Conservation (phyloP, 257 asterid species). For the Osmanthus fragrans region DNA sequence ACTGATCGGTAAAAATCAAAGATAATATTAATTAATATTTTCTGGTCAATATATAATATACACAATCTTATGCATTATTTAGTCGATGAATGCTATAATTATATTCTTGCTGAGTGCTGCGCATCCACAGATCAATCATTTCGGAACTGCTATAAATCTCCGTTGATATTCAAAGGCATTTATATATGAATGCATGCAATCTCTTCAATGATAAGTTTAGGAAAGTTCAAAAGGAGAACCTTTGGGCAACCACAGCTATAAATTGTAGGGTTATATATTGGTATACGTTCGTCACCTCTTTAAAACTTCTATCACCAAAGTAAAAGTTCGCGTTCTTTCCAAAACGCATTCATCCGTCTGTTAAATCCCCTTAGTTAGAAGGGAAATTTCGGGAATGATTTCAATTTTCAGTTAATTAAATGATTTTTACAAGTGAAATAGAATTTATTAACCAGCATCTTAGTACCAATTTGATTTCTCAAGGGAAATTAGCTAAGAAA, state of each 20-base stretch:
- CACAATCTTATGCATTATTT: too few species aligned
- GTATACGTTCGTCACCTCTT: too few species aligned
- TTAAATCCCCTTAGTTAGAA: neutral
- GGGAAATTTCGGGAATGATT: neutral
- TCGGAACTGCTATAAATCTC: neutral
- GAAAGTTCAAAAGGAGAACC: neutral
- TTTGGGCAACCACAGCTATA: neutral
- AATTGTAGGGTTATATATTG: neutral
- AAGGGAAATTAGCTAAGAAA: too few species aligned
- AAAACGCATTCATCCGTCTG: too few species aligned
- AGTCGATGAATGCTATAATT: neutral
- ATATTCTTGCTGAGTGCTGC: neutral
- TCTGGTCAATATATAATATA: too few species aligned
- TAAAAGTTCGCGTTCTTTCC: too few species aligned
- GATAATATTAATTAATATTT: neutral
- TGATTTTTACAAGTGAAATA: neutral
- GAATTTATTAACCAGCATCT: neutral
- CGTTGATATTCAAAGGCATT: neutral
- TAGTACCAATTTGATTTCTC: too few species aligned
- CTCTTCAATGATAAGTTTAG: neutral
- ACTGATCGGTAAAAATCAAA: conserved; percentile 13
- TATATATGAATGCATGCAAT: neutral
- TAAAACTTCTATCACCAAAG: too few species aligned
- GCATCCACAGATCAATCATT: conserved; percentile 29
- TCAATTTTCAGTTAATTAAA: too few species aligned